A percentile compares a stretch with the other conserved stretches of the same genome.
These are phyloP conservation scores for Westerdykella aurantiaca DNA, from an alignment of 2,329 filamentous ascomycete genomes.

Conservation along the genomic window DNA sequence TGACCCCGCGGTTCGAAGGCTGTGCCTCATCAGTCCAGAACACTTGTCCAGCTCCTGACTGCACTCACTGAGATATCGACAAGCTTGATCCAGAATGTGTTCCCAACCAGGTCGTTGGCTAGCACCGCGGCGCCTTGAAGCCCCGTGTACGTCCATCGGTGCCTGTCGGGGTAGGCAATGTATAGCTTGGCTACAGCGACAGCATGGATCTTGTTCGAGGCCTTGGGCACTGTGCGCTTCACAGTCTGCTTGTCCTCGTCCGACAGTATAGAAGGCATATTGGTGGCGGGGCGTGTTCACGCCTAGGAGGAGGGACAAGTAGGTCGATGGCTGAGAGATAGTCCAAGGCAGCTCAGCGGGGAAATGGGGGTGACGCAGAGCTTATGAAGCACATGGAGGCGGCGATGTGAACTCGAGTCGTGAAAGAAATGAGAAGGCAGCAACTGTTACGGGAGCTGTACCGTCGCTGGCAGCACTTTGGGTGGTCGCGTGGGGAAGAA, in stretches of 20 bases:
- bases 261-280: conserved; percentile 63
- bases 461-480: background rate
- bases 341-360: conserved; percentile 22
- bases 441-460: no score
- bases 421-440: background rate
- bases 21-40: conserved; percentile 34
- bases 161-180: conserved; percentile 78
- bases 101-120: conserved; percentile 87
- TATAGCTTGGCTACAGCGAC: conserved; percentile 92
- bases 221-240: conserved; percentile 87
- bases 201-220: conserved; percentile 94
- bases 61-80: conserved; percentile 84
- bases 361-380: conserved; percentile 15
- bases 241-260: conserved; percentile 96
- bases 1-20: conserved; percentile 73
- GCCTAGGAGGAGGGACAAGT: conserved; percentile 6
- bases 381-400: conserved; percentile 28
- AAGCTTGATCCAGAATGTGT: conserved; percentile 96
- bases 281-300: conserved; percentile 10
- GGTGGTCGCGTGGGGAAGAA: background rate
- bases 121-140: conserved; percentile 87
- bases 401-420: conserved; percentile 5
- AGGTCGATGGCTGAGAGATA: conserved; percentile 4
- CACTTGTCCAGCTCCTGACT: background rate
- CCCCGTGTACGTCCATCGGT: conserved; percentile 90